Percentiles rank a stretch among this genome's conserved stretches.
Conservation (phyloP, 371 early-diverging fungal species). For the Parasitella parasitica region DNA sequence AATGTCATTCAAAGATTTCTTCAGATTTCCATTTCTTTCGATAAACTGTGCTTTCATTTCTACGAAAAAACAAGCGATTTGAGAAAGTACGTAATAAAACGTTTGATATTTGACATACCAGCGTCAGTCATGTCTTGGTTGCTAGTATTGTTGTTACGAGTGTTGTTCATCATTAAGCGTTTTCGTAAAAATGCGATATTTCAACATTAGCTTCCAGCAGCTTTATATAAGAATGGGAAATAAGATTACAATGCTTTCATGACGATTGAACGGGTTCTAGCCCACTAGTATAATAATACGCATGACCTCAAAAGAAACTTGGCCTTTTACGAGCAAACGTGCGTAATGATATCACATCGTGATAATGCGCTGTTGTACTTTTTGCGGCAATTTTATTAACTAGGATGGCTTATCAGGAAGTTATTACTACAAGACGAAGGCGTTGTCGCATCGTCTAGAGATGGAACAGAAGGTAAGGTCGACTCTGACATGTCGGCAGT, state of each 20-base stretch:
- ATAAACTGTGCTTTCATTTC: conserved; percentile 21
- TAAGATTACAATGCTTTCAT: neutral
- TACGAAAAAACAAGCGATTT: neutral
- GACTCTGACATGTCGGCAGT: conserved; percentile 11
- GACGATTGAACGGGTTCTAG: neutral
- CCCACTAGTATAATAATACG: neutral
- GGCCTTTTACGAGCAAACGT: neutral
- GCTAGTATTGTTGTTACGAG: neutral
- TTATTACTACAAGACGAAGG: neutral
- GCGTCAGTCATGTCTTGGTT: conserved; percentile 6
- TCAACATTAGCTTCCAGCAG: neutral
- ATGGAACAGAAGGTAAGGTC: conserved; percentile 16
- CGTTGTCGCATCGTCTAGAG: conserved; percentile 5
- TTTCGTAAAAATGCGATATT: neutral
- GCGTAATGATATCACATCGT: conserved; percentile 3
- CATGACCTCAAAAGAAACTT: conserved; percentile 1
- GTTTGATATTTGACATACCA: no score
- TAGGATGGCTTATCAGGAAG: neutral
- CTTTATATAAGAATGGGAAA: neutral
- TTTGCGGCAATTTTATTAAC: neutral
- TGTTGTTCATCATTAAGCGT: neutral
- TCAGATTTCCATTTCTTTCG: conserved; percentile 17
- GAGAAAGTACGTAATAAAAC: neutral
- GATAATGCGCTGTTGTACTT: no score
- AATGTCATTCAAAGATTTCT: neutral